Percentiles rank a stretch among this genome's conserved stretches.
phyloP scores from a whole-genome alignment of 129 eudicot species.

The Flaveria linearis region DNA sequence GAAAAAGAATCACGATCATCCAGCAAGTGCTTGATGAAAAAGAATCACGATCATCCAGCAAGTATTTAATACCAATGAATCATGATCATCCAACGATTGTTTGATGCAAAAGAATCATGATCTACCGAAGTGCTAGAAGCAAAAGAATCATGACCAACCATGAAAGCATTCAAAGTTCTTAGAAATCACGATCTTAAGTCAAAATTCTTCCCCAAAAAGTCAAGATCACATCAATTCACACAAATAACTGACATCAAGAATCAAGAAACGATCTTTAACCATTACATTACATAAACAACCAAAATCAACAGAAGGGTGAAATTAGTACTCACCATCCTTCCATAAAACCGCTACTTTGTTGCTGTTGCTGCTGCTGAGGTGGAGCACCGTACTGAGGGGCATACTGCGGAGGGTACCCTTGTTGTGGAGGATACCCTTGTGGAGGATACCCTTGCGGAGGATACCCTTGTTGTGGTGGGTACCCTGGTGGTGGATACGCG shows the following conservation, averaged over 20 bases:
- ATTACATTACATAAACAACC: slow-evolving; percentile 1
- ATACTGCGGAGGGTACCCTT: slow-evolving; percentile 60
- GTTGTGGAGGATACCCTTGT: slow-evolving; percentile 64
- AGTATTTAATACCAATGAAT: too few relatives aligned
- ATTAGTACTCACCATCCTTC: slow-evolving; percentile 36
- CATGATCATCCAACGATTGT: neutral
- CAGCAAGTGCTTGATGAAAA: neutral
- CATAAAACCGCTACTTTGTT: slow-evolving; percentile 32
- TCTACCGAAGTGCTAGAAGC: neutral
- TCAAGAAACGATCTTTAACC: slow-evolving; percentile 22
- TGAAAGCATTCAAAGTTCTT: neutral
- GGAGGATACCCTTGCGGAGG: slow-evolving; percentile 56
- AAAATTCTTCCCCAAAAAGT: neutral
- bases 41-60: neutral
- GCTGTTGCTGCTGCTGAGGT: slow-evolving; percentile 41
- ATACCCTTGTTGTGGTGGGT: slow-evolving; percentile 55
- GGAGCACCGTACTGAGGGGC: slow-evolving; percentile 66
- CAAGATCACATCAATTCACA: neutral
- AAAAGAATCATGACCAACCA: neutral
- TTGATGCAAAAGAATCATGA: neutral
- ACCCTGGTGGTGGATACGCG: slow-evolving; percentile 62
- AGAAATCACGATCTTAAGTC: slow-evolving; percentile 4
- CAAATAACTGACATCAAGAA: neutral
- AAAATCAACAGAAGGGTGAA: neutral
- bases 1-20: neutral